phyloP scores from a whole-genome alignment of 768 basidiomycete species.

The Suillus weaverae region DNA sequence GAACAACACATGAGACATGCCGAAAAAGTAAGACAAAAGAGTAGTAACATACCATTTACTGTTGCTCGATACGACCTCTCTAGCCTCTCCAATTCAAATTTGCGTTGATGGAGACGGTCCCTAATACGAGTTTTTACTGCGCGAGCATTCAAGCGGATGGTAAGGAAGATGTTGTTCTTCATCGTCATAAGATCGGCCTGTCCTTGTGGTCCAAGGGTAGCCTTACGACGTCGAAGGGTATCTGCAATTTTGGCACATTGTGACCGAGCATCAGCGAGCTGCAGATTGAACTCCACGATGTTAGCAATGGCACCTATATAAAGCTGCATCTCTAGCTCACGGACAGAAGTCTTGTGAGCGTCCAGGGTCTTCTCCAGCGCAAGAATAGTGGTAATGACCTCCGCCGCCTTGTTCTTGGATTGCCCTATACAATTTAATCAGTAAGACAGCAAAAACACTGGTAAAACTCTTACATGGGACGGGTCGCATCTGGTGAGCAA shows the following conservation, averaged over 20 bases:
- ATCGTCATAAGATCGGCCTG: neutral
- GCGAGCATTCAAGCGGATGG: constrained; percentile 17
- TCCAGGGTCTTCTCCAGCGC: constrained; percentile 7
- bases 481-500: constrained; percentile 5
- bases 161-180: neutral
- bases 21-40: neutral
- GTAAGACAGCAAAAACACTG: neutral
- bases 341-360: neutral
- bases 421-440: neutral
- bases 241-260: neutral
- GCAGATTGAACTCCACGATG: constrained; percentile 4
- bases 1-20: constrained; percentile 28
- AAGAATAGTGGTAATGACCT: constrained; percentile 7
- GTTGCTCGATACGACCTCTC: constrained; percentile 11
- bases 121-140: constrained; percentile 16
- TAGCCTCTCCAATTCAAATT: constrained; percentile 19
- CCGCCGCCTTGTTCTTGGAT: constrained; percentile 2
- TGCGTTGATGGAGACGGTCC: constrained; percentile 14
- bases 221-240: neutral
- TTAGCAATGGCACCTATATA: neutral
- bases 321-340: constrained; percentile 8
- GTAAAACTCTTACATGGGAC: constrained; percentile 3
- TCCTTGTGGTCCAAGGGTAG: neutral
- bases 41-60: constrained; percentile 14
- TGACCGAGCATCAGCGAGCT: neutral